phyloP scores from a whole-genome alignment of 306 rosid species.

The Erythrophleum fordii region DNA sequence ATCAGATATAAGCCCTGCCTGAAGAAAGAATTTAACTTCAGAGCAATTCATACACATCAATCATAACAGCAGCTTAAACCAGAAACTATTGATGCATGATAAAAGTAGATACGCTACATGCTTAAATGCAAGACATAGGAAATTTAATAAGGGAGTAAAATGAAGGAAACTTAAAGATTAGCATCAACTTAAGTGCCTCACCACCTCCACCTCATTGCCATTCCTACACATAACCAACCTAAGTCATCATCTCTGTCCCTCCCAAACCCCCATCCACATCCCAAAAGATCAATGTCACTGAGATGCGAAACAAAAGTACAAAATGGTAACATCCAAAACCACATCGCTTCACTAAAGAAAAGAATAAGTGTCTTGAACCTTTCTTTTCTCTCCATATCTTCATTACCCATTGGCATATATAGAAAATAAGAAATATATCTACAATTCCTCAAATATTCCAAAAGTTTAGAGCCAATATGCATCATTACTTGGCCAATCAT shows the following conservation, averaged over 20 bases:
- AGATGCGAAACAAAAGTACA: not conserved
- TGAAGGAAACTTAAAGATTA: not conserved
- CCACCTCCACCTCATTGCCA: not conserved
- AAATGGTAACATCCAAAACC: not conserved
- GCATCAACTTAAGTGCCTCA: not conserved
- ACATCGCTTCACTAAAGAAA: not conserved
- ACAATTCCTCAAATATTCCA: not conserved
- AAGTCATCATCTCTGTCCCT: not conserved
- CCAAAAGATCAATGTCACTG: not conserved
- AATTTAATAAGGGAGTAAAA: not conserved
- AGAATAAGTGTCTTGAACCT: not conserved
- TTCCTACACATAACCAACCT: not conserved
- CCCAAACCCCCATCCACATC: not conserved
- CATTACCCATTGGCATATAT: not conserved
- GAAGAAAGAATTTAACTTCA: constrained; percentile 43
- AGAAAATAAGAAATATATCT: not conserved
- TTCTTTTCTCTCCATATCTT: not conserved
- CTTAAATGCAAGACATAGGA: not conserved
- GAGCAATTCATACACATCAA: constrained; percentile 33
- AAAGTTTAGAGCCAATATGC: not conserved
- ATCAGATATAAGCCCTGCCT: constrained; percentile 96
- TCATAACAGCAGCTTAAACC: constrained; percentile 29
- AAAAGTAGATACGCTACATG: not conserved
- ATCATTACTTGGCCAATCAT: not conserved
- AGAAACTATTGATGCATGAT: too few relatives aligned